Evolutionary conservation across 768 basidiomycete species (phyloP), one percentile per base, ranked within the genome.

Genomic region (Suillus occidentalis): DNA sequence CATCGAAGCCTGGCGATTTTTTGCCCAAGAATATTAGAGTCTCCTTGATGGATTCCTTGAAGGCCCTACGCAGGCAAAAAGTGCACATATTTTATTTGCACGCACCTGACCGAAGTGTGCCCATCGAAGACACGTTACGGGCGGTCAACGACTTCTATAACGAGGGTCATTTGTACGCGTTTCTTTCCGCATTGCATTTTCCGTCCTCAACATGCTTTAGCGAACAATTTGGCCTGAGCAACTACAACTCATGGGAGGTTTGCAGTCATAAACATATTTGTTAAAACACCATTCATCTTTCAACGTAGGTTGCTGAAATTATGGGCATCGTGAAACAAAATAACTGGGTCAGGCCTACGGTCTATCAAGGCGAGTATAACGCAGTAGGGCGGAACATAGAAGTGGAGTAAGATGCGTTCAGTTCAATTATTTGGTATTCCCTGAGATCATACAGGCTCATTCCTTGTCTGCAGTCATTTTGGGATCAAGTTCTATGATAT

Each of bases 351-450:
- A 77, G 77, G 71, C 86, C 82, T 1, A 81, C 78, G 0, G 79
- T 80, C 9, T 88, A 85, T 68, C 83, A 86, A 68, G 80, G 78
- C 3, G 68, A 77, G 45, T 85, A 84, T 69, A 84, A 84, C 69
- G 80, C 79, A 7, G 72, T 85, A 16, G 76, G 80, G 64, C 75
- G 83, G 31, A 68, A 66, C 6, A 74, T 75, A 14, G 80, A 83
- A 72, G 72, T 72, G 1, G 81, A 81, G 70, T 66, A 18, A 10
- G 65, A 12, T 13, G 12, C n/a, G 4, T 36, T n/a, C 34, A 12
- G 13, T 56, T 56, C 6, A 20, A 36, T 13, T 12, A n/a, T 4
- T 20, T 36, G 12, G 10, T 63, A 42, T 55, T 43, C n/a, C 2
- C 57, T 34, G 37, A 56, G n/a, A 52, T 14, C 31, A 12, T 39